A percentile compares a stretch with the other conserved stretches of the same genome.
Evolutionary conservation across 108 stramenopile species (phyloP).

Genomic region (Mediolabrus comicus): DNA sequence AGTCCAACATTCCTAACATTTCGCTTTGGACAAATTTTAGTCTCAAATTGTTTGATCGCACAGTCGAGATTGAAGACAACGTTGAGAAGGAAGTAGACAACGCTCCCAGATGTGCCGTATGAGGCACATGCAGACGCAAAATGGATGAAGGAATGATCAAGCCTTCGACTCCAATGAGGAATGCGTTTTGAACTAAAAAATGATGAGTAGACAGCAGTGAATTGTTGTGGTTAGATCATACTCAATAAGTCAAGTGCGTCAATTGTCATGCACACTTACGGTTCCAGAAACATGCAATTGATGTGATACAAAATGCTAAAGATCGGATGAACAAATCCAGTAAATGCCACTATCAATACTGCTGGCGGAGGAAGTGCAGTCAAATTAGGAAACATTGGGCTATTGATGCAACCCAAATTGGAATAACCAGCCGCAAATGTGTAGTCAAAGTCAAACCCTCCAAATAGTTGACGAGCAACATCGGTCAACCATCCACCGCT

Average conservation of each 20-base stretch:
- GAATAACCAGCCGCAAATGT: too few species aligned
- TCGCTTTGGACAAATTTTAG: slow-evolving; percentile 44
- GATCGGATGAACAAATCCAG: background rate
- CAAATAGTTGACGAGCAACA: slow-evolving; percentile 24
- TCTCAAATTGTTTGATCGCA: slow-evolving; percentile 58
- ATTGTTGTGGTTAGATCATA: too few species aligned
- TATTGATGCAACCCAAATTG: slow-evolving; percentile 44
- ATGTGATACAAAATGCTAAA: background rate
- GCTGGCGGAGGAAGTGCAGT: slow-evolving; percentile 60
- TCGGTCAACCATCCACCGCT: slow-evolving; percentile 13
- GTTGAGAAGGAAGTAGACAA: slow-evolving; percentile 63
- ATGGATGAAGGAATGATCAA: slow-evolving; percentile 83
- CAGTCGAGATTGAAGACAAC: slow-evolving; percentile 61
- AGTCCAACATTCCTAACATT: slow-evolving; percentile 59
- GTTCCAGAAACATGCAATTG: slow-evolving; percentile 46
- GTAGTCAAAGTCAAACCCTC: too few species aligned
- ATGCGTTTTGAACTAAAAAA: slow-evolving; percentile 53
- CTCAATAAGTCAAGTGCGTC: too few species aligned
- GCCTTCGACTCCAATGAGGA: slow-evolving; percentile 77
- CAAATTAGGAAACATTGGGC: slow-evolving; percentile 52
- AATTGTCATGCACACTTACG: too few species aligned
- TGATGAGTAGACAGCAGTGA: slow-evolving; percentile 62
- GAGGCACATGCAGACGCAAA: slow-evolving; percentile 56
- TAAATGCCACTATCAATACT: background rate
- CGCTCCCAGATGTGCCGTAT: slow-evolving; percentile 62